A percentile compares a stretch with the other conserved stretches of the same genome.
These are phyloP conservation scores for Hyphodiscus hymeniophilus DNA, from an alignment of 495 filamentous ascomycete genomes.

Conservation along the genomic window DNA sequence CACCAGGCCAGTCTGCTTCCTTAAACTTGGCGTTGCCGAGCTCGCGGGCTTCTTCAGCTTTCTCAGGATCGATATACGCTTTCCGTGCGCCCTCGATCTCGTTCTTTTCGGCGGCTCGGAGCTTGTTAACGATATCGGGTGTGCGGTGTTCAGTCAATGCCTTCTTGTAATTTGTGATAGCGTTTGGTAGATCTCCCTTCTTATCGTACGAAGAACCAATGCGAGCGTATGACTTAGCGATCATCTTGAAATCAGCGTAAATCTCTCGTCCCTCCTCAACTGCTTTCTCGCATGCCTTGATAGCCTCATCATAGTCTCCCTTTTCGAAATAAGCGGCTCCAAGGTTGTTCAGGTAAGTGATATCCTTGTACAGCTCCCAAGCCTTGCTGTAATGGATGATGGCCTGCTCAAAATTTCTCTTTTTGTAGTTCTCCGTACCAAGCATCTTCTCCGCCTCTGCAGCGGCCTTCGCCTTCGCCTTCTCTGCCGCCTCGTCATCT, in stretches of 20 bases:
- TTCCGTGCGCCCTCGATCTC: conserved; percentile 70
- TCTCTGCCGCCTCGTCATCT: conserved; percentile 73
- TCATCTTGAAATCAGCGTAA: conserved; percentile 90
- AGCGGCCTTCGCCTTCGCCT: conserved; percentile 84
- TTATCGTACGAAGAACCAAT: conserved; percentile 91
- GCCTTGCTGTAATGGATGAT: conserved; percentile 94
- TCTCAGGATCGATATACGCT: conserved; percentile 79
- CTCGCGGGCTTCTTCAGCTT: conserved; percentile 93
- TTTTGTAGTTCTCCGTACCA: conserved; percentile 95
- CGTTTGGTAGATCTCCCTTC: conserved; percentile 65
- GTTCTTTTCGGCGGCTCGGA: conserved; percentile 85
- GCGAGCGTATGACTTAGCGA: conserved; percentile 92
- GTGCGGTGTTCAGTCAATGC: conserved; percentile 95
- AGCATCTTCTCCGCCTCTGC: conserved; percentile 92
- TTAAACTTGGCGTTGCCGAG: conserved; percentile 95
- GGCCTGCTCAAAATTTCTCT: conserved; percentile 87
- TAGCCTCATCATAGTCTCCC: conserved; percentile 79
- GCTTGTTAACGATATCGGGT: conserved; percentile 84
- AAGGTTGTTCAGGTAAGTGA: conserved; percentile 94
- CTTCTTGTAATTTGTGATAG: conserved; percentile 86
- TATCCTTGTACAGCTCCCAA: conserved; percentile 91
- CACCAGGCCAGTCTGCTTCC: conserved; percentile 90
- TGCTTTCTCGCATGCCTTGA: conserved; percentile 79
- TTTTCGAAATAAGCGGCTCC: conserved; percentile 94
- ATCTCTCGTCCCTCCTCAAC: conserved; percentile 80